These are phyloP conservation scores for Phytophthora chlamydospora DNA, from an alignment of 352 stramenopile species.

Conservation along the genomic window DNA sequence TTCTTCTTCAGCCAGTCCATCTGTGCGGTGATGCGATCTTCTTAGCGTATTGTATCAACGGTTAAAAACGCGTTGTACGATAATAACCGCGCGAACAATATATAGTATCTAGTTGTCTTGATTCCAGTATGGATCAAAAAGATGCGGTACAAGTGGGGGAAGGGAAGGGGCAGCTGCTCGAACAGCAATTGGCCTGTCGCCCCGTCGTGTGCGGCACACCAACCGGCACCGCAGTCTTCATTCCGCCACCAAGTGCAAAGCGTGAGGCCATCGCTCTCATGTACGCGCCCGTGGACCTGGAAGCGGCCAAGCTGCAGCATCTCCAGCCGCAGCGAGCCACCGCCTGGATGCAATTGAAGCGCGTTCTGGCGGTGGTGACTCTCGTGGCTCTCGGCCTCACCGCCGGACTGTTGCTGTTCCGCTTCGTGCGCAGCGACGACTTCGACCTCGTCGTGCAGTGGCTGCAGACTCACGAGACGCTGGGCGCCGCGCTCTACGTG, in stretches of 20 bases:
- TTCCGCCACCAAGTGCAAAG: conserved; percentile 3
- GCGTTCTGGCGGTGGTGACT: conserved; percentile 23
- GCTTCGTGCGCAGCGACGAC: conserved; percentile 49
- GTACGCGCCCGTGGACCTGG: conserved; percentile 34
- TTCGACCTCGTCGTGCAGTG: conserved; percentile 57
- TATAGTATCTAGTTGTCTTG: no score
- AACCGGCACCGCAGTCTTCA: conserved; percentile 4
- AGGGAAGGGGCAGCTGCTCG: no score
- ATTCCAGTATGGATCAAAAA: no score
- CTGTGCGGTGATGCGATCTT: background rate
- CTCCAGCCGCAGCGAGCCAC: background rate
- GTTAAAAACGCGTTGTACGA: no score
- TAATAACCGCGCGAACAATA: no score
- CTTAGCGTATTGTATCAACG: background rate
- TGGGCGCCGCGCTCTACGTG: conserved; percentile 53
- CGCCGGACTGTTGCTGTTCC: conserved; percentile 35
- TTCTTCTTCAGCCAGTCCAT: conserved; percentile 89
- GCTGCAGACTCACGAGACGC: conserved; percentile 52
- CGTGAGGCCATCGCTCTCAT: conserved; percentile 29
- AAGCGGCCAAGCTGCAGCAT: conserved; percentile 19
- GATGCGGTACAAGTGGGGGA: no score
- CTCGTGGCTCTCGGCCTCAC: conserved; percentile 31
- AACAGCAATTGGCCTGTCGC: background rate
- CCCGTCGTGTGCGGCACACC: background rate
- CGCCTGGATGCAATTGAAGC: conserved; percentile 13